Conservation (phyloP, 2,329 filamentous ascomycete genomes). For the Zymoseptoria ardabiliae region DNA sequence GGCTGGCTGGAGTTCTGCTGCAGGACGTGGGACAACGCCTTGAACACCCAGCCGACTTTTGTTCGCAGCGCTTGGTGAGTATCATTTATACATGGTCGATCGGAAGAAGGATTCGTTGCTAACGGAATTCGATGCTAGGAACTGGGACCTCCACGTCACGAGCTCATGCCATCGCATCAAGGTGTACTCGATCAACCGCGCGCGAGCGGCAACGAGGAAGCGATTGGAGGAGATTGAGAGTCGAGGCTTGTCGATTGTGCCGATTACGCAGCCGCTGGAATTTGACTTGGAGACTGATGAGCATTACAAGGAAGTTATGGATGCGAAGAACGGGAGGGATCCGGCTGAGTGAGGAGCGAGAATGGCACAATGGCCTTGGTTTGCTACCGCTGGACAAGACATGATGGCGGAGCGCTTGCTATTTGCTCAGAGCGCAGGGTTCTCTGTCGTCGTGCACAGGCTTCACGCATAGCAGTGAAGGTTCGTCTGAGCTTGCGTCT, state of each 20-base stretch:
- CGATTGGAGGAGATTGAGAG: constrained; percentile 48
- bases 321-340: constrained; percentile 34
- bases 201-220: constrained; percentile 40
- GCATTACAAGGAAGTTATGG: constrained; percentile 41
- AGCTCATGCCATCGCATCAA: constrained; percentile 54
- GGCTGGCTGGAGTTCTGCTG: constrained; percentile 42
- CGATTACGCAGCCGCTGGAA: constrained; percentile 48
- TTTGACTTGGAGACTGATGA: constrained; percentile 45
- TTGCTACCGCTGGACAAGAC: too few relatives aligned
- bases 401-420: not conserved
- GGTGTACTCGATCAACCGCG: constrained; percentile 56
- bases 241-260: constrained; percentile 39
- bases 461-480: not conserved
- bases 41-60: constrained; percentile 40
- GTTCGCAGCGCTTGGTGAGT: constrained; percentile 38
- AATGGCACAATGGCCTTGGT: too few relatives aligned
- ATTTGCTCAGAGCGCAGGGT: not conserved
- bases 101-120: not conserved
- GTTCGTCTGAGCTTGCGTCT: not conserved
- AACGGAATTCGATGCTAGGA: constrained; percentile 32
- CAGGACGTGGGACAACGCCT: constrained; percentile 39
- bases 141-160: constrained; percentile 61
- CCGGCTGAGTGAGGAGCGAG: constrained; percentile 34
- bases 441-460: not conserved
- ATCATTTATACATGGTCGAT: not conserved